Evolutionary conservation across 164 flowering plant genomes (phyloP).

Genomic region (Euptelea pleiosperma): DNA sequence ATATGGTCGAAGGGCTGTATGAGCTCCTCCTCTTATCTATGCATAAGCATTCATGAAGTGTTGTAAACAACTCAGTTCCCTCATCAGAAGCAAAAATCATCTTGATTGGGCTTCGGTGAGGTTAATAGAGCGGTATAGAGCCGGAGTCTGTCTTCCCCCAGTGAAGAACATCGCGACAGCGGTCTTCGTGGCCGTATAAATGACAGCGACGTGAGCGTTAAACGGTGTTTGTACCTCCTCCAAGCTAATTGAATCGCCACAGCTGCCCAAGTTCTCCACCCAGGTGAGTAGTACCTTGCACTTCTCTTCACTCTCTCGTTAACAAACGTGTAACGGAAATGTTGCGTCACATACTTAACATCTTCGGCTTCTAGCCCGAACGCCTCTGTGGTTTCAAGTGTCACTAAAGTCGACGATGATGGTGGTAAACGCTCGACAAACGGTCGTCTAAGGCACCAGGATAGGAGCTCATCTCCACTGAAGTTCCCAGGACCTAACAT

Average conservation of each 20-base stretch:
- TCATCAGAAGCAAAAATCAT: conserved; percentile 62
- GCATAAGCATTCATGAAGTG: too few species aligned
- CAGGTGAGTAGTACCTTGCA: conserved; percentile 87
- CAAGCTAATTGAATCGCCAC: conserved; percentile 95
- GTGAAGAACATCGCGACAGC: conserved; percentile 64
- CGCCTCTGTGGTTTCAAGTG: conserved; percentile 87
- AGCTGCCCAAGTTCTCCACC: conserved; percentile 98
- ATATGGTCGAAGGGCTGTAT: too few species aligned
- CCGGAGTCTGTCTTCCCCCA: conserved; percentile 82
- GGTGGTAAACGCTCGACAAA: conserved; percentile 86
- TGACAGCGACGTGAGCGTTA: conserved; percentile 74
- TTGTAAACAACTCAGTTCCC: neutral
- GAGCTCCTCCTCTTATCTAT: too few species aligned
- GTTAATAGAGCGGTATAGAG: conserved; percentile 87
- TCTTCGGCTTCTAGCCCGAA: conserved; percentile 88
- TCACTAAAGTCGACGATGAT: conserved; percentile 70
- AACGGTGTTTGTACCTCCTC: conserved; percentile 76
- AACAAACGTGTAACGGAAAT: conserved; percentile 85
- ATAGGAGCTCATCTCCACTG: conserved; percentile 89
- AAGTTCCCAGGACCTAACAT: conserved; percentile 98
- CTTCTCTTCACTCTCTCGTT: conserved; percentile 86
- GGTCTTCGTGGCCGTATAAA: conserved; percentile 89
- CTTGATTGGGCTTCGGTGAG: conserved; percentile 89
- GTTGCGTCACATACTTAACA: conserved; percentile 89
- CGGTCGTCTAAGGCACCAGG: conserved; percentile 89